phyloP scores from a whole-genome alignment of 2,329 filamentous ascomycete genomes.

The Cytospora piceae region DNA sequence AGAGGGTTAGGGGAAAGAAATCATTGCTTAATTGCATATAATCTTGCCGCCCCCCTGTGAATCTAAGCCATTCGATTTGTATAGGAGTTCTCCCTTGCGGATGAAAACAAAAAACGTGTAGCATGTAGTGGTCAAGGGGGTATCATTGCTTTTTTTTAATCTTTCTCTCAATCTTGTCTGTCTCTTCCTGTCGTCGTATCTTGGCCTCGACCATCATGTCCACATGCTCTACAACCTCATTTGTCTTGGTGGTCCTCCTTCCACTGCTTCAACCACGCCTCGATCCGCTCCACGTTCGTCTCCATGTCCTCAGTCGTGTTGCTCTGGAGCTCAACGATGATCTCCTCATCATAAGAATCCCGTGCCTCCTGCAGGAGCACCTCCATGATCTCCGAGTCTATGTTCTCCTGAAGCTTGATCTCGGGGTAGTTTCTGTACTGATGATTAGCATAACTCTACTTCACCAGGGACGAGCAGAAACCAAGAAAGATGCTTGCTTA shows the following conservation, averaged over 20 bases:
- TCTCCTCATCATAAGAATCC: slow-evolving; percentile 82
- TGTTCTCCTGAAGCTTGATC: slow-evolving; percentile 89
- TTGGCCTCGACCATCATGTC: not conserved
- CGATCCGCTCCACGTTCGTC: slow-evolving; percentile 81
- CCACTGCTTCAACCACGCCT: slow-evolving; percentile 83
- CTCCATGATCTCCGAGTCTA: slow-evolving; percentile 98
- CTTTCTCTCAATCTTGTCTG: not conserved
- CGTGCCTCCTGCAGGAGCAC: slow-evolving; percentile 88
- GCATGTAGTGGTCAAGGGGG: slow-evolving; percentile 9
- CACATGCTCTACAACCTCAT: not conserved
- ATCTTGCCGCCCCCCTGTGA: not conserved
- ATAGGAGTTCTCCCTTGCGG: too few relatives aligned
- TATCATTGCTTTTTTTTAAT: slow-evolving; percentile 26
- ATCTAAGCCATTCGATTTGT: not conserved
- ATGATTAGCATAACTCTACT: not conserved
- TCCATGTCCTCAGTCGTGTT: slow-evolving; percentile 85
- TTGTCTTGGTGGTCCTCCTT: slow-evolving; percentile 62
- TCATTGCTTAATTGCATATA: slow-evolving; percentile 21
- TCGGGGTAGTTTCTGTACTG: slow-evolving; percentile 73
- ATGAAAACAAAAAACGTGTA: not conserved
- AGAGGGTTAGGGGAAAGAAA: not conserved
- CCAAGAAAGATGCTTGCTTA: not conserved
- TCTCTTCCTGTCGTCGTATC: not conserved
- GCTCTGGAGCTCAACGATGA: slow-evolving; percentile 87
- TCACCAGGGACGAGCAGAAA: not conserved